Percentiles rank a stretch among this genome's conserved stretches.
Evolutionary conservation across 1,284 basidiomycete species (phyloP).

Genomic region (Mycena citricolor): DNA sequence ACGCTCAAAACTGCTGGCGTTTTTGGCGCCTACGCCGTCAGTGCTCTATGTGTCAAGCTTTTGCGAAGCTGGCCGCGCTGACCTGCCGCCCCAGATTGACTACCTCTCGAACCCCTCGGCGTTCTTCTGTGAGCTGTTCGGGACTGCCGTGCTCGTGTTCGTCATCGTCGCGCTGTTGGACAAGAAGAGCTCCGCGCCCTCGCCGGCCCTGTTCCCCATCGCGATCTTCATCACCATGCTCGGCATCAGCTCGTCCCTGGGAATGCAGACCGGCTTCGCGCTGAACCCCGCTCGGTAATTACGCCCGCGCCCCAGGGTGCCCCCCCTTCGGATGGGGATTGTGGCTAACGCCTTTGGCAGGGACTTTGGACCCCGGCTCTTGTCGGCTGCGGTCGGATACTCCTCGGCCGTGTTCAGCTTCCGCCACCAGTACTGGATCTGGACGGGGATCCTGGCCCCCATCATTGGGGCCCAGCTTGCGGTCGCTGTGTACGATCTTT

Average conservation of each 20-base stretch:
- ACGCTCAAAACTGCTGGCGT: slow-evolving; percentile 70
- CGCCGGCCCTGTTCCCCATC: slow-evolving; percentile 50
- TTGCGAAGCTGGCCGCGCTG: background rate
- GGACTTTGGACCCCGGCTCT: slow-evolving; percentile 61
- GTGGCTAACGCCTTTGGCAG: background rate
- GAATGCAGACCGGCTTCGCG: slow-evolving; percentile 58
- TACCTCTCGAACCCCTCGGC: slow-evolving; percentile 58
- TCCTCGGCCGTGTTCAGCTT: slow-evolving; percentile 18
- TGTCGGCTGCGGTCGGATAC: slow-evolving; percentile 46
- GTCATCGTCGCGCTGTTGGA: slow-evolving; percentile 37
- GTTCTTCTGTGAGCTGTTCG: slow-evolving; percentile 62
- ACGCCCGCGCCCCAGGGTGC: slow-evolving; percentile 31
- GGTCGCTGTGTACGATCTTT: slow-evolving; percentile 36
- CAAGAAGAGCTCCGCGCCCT: slow-evolving; percentile 45
- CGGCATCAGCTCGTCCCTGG: slow-evolving; percentile 53
- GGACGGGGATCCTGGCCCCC: slow-evolving; percentile 43
- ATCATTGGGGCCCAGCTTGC: slow-evolving; percentile 37
- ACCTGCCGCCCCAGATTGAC: slow-evolving; percentile 37
- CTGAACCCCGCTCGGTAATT: slow-evolving; percentile 59
- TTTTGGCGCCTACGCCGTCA: slow-evolving; percentile 70
- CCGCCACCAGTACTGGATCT: slow-evolving; percentile 48
- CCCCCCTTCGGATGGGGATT: too few species aligned
- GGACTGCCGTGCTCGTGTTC: slow-evolving; percentile 55
- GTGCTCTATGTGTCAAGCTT: too few species aligned
- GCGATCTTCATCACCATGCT: slow-evolving; percentile 55